Base-by-base conservation (phyloP, 139 green algal species). In the Nannochloris sp. region DNA sequence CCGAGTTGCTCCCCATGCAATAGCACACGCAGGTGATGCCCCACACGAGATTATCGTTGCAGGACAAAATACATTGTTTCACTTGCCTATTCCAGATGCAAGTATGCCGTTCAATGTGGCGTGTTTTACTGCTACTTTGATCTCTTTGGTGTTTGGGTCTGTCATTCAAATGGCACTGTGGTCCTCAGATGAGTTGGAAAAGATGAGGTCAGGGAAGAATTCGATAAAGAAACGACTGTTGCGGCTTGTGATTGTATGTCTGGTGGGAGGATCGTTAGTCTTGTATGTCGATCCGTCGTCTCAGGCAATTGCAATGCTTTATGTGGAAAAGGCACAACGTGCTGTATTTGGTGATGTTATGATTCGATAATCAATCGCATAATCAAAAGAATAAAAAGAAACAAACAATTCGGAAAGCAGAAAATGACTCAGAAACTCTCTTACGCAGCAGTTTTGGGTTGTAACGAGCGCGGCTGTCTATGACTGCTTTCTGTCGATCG, bases 81-180 rank as follows among this genome's bases (percentile, higher is more conserved):
- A 74, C 1, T 59, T 96, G n/a, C 76, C 91, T 1, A 80, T 82
- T 11, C 88, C 91, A 0, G 91, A 97, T 78, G 86, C 95, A 70
- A 89, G 75, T 61, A 97, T 97, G 91, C 85, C 87, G 3, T 97
- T 96, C 79, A 97, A 97, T 62, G 90, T 97, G 20, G 79, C 83
- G 40, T 95, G 87, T 62, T 77, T 97, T 26, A 89, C 87, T 2
- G 84, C 64, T 50, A 96, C 91, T 2, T 61, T 95, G 28, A 56
- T 96, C 16, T 82, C 89, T 1, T 69, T 97, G 1, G 84, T 82
- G 40, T 65, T 95, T 10, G 85, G 88, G 28, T 61, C 13, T 23
- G 14, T 23, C 30, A 61, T 26, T 25, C 12, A 44, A 5, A 61
- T 50, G 50, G 65, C 59, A 11, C 10, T n/a, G 6, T 12, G 45